Evolutionary conservation across 2,329 filamentous ascomycete species (phyloP), one percentile per base, ranked within the genome.

Genomic region (Trichoderma polysporum): DNA sequence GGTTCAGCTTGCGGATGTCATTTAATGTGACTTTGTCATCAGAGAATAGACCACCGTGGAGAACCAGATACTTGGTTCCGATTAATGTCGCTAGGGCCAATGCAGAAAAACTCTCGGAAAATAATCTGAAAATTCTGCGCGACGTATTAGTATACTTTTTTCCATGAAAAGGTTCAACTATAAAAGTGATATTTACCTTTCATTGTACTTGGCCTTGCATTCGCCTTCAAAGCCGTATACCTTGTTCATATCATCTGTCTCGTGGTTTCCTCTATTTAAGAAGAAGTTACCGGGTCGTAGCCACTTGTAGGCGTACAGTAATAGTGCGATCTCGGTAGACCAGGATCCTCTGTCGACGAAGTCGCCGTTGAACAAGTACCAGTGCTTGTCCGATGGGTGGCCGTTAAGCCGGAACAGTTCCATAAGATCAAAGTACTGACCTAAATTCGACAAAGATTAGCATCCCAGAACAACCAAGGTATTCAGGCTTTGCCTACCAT

Each of bases 161-260:
- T 10, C 10, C 10, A 22, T 33, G 17, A 5, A 9, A 17, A 3
- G 8, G n/a, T 19, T 45, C n/a, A n/a, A 12, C 17, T 29, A 2
- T 29, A 25, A n/a, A 6, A 19, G 37, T 54, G 13, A 10, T n/a
- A 22, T 22, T n/a, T 31, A 74, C 82, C 83, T 90, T 80, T 97
- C 95, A 77, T 92, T 97, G 81, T 99, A 99, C 82, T 99, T 99
- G 73, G 93, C 92, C 79, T 94, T 95, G 84, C 95, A 98, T 79
- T 99, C 95, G 76, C 95, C 95, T 79, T 99, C 95, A 74, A 99
- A 99, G 19, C 95, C 95, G 77, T 99, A 99, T 63, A 95, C 94
- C 71, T 93, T 89, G 84, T 99, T 99, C 95, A 99, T 99, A 79
- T 97, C 94, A 77, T 98, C 94, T 57, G 95, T 98, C 82, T 99